Percentiles rank a stretch among this genome's conserved stretches.
Evolutionary conservation across 208 protist genomes (phyloP).

Genomic region (Strigomonas galati): DNA sequence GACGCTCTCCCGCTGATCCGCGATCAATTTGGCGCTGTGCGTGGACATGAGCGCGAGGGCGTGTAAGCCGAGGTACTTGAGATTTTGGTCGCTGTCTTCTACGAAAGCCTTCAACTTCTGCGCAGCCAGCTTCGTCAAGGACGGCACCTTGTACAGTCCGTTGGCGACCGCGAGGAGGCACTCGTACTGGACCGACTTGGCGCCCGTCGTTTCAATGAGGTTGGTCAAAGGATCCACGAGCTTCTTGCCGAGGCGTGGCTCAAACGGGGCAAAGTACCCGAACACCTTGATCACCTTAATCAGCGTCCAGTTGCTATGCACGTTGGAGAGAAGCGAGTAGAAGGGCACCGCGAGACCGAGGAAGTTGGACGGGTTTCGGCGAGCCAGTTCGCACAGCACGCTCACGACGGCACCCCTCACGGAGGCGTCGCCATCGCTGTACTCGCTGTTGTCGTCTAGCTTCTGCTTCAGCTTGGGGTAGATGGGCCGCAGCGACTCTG

Average conservation of each 20-base stretch:
- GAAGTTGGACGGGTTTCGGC: constrained; percentile 98
- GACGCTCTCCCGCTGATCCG: constrained; percentile 90
- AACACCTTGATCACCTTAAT: constrained; percentile 99
- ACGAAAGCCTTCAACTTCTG: constrained; percentile 95
- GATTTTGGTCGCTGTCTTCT: constrained; percentile 97
- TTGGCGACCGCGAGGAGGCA: constrained; percentile 94
- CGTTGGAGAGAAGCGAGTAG: constrained; percentile 93
- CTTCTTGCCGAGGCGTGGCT: constrained; percentile 97
- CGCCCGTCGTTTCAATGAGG: constrained; percentile 94
- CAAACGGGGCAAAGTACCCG: constrained; percentile 92
- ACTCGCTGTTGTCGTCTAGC: constrained; percentile 91
- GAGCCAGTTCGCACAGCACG: constrained; percentile 97
- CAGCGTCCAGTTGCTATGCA: constrained; percentile 98
- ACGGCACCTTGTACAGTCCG: constrained; percentile 75
- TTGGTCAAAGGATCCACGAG: constrained; percentile 96
- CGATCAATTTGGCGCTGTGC: constrained; percentile 80
- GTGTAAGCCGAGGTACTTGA: constrained; percentile 98
- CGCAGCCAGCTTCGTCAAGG: constrained; percentile 89
- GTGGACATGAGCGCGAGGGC: constrained; percentile 90
- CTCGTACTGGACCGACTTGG: constrained; percentile 97
- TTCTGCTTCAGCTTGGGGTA: constrained; percentile 97
- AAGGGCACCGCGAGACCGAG: constrained; percentile 96
- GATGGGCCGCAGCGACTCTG: constrained; percentile 94
- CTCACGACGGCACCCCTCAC: constrained; percentile 96
- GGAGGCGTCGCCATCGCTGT: constrained; percentile 75